Evolutionary conservation across 495 filamentous ascomycete species (phyloP).

Genomic region (Xeromyces bisporus): DNA sequence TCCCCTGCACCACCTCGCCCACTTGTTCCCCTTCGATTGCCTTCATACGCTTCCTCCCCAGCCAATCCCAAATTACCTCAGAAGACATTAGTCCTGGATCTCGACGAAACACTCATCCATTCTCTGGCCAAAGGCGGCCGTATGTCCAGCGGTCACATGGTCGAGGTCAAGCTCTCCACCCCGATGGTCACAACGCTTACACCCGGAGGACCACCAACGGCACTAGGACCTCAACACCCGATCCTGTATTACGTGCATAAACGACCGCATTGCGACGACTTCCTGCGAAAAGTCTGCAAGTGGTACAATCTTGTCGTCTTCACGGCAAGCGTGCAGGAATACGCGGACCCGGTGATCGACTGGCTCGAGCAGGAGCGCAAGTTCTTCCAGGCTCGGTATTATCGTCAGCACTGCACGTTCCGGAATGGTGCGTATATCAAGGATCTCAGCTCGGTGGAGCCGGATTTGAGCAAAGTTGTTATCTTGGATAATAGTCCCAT

Average conservation of each 20-base stretch:
- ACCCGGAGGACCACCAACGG: slow-evolving; percentile 42
- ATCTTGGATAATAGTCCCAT: slow-evolving; percentile 96
- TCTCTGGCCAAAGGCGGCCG: slow-evolving; percentile 90
- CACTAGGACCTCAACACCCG: slow-evolving; percentile 73
- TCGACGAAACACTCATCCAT: slow-evolving; percentile 95
- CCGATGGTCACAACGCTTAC: slow-evolving; percentile 40
- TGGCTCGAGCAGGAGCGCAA: slow-evolving; percentile 95
- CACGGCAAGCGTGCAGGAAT: slow-evolving; percentile 94
- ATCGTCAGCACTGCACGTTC: slow-evolving; percentile 90
- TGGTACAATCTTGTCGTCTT: slow-evolving; percentile 99
- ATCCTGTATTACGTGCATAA: slow-evolving; percentile 99
- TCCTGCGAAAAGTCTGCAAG: slow-evolving; percentile 82
- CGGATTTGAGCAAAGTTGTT: slow-evolving; percentile 92
- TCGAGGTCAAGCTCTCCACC: slow-evolving; percentile 78
- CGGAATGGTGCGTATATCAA: slow-evolving; percentile 95
- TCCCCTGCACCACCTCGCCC: slow-evolving; percentile 77
- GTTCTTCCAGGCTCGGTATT: slow-evolving; percentile 82
- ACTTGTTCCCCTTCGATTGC: slow-evolving; percentile 68
- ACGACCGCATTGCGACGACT: slow-evolving; percentile 91
- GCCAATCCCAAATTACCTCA: slow-evolving; percentile 35
- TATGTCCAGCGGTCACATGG: slow-evolving; percentile 96
- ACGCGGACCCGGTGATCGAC: slow-evolving; percentile 96
- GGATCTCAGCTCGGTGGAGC: slow-evolving; percentile 88
- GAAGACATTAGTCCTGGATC: slow-evolving; percentile 88
- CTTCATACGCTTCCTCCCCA: slow-evolving; percentile 50